Evolutionary conservation across 768 basidiomycete species (phyloP).

Genomic region (Fomitopsis serialis): DNA sequence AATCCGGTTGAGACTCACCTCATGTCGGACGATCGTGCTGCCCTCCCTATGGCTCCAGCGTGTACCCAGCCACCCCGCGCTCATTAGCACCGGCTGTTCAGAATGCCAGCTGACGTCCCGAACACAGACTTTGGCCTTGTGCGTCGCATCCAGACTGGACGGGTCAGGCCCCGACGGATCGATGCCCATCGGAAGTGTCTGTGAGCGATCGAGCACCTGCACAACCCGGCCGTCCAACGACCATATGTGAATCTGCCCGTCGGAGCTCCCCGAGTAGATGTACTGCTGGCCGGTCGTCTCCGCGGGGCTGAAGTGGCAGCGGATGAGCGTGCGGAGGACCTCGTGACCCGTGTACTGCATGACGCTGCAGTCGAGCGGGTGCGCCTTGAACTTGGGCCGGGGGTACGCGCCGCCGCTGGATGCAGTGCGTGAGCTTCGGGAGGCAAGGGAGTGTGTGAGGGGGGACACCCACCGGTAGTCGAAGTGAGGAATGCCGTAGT

Average conservation of each 20-base stretch:
- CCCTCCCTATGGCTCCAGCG: constrained; percentile 37
- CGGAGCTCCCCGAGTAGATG: constrained; percentile 89
- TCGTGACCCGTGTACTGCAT: constrained; percentile 94
- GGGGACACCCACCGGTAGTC: constrained; percentile 66
- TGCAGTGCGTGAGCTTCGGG: neutral
- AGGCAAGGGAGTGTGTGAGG: constrained; percentile 13
- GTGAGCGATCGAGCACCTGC: constrained; percentile 77
- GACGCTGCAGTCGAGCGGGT: constrained; percentile 88
- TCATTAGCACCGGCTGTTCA: constrained; percentile 88
- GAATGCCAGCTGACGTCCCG: constrained; percentile 97
- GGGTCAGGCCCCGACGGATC: constrained; percentile 68
- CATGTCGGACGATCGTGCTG: constrained; percentile 85
- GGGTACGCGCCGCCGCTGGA: constrained; percentile 62
- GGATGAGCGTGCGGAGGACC: constrained; percentile 86
- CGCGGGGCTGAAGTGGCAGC: constrained; percentile 92
- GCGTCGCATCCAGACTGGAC: constrained; percentile 21
- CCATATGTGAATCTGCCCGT: constrained; percentile 90
- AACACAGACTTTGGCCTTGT: constrained; percentile 49
- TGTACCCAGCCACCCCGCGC: constrained; percentile 78
- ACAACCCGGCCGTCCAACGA: constrained; percentile 85
- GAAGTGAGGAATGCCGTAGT: constrained; percentile 56
- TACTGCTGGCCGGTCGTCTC: constrained; percentile 92
- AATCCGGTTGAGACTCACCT: constrained; percentile 24
- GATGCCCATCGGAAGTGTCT: constrained; percentile 60
- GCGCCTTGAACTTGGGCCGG: constrained; percentile 53